A percentile compares a stretch with the other conserved stretches of the same genome.
These are phyloP conservation scores for Lactarius deliciosus DNA, from an alignment of 768 basidiomycete genomes.

Conservation along the genomic window DNA sequence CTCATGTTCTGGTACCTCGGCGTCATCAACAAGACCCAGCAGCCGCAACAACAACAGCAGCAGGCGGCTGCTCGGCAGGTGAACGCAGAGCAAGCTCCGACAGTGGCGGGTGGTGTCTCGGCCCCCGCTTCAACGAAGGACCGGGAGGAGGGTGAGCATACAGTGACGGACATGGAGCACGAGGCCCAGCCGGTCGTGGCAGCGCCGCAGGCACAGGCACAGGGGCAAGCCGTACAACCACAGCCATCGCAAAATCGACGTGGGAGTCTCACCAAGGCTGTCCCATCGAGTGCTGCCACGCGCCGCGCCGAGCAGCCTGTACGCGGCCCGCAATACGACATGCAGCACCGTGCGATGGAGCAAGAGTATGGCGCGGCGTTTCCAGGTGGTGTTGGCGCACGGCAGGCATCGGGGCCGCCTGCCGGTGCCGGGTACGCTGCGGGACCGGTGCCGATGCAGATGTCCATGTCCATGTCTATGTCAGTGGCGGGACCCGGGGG, in stretches of 20 bases:
- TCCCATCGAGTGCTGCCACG: slow-evolving; percentile 44
- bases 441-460: slow-evolving; percentile 26
- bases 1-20: slow-evolving; percentile 99
- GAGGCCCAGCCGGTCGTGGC: slow-evolving; percentile 42
- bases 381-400: slow-evolving; percentile 17
- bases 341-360: slow-evolving; percentile 91
- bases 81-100: slow-evolving; percentile 32
- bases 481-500: slow-evolving; percentile 35
- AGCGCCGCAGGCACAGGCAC: slow-evolving; percentile 1
- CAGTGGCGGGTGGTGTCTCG: slow-evolving; percentile 22
- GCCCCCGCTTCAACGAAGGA: slow-evolving; percentile 24
- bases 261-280: slow-evolving; percentile 66
- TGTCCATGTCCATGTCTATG: slow-evolving; percentile 12
- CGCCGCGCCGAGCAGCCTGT: slow-evolving; percentile 85
- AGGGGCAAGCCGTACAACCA: slow-evolving; percentile 28
- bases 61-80: slow-evolving; percentile 21
- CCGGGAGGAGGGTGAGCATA: slow-evolving; percentile 41
- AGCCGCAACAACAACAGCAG: slow-evolving; percentile 37
- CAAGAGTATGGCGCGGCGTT: slow-evolving; percentile 64
- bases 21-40: slow-evolving; percentile 90
- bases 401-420: not conserved
- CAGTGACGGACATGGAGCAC: slow-evolving; percentile 41
- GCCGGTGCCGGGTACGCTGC: slow-evolving; percentile 29
- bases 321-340: slow-evolving; percentile 87
- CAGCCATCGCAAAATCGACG: slow-evolving; percentile 46